These are phyloP conservation scores for Hermanozyma aechmeae DNA, from an alignment of 805 yeast genomes.

Conservation along the genomic window DNA sequence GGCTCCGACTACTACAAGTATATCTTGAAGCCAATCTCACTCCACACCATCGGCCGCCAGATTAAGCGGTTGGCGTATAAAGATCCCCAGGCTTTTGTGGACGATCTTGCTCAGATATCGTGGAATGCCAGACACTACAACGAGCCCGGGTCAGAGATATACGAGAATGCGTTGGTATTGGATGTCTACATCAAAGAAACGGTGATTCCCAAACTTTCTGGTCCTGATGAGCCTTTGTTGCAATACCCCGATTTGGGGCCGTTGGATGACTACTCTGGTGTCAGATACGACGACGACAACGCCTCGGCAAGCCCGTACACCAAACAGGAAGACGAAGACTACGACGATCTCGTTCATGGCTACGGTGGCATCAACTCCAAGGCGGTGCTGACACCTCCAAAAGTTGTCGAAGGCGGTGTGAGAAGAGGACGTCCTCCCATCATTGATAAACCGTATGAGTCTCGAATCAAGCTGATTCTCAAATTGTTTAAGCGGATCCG, in stretches of 20 bases:
- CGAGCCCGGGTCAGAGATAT: conserved; percentile 56
- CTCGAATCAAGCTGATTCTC: conserved; percentile 79
- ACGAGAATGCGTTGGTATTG: conserved; percentile 55
- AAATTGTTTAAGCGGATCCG: conserved; percentile 71
- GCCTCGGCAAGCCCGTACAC: conserved; percentile 6
- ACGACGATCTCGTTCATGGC: conserved; percentile 6
- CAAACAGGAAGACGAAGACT: conserved; percentile 8
- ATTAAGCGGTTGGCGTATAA: conserved; percentile 46
- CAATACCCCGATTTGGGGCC: conserved; percentile 62
- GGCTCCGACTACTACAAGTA: conserved; percentile 74
- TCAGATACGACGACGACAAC: conserved; percentile 6
- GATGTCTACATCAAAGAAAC: conserved; percentile 40
- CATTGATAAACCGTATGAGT: conserved; percentile 85
- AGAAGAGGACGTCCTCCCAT: conserved; percentile 89
- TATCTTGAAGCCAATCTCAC: conserved; percentile 73
- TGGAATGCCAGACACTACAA: conserved; percentile 89
- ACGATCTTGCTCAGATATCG: conserved; percentile 73
- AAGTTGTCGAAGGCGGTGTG: conserved; percentile 34
- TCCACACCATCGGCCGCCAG: conserved; percentile 58
- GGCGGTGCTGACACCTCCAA: conserved; percentile 2
- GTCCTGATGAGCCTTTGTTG: conserved; percentile 28
- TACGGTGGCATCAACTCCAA: conserved; percentile 2
- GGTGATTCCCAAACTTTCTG: conserved; percentile 42
- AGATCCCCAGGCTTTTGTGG: conserved; percentile 58
- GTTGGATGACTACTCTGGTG: conserved; percentile 18